Evolutionary conservation across 805 yeast genomes (phyloP).

Genomic region (Hanseniaspora thailandica): DNA sequence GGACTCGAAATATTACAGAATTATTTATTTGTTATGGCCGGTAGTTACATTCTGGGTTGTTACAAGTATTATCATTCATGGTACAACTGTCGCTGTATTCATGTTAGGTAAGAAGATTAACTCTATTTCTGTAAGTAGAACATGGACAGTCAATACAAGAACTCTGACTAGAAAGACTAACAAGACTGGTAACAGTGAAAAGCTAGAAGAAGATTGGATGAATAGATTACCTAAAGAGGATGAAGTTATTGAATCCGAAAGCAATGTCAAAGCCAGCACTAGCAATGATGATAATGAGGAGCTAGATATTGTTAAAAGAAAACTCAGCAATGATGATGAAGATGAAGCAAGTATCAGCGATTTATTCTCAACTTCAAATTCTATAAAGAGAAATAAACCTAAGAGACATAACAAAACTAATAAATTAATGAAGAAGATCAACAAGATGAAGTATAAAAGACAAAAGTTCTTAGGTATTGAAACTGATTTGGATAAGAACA

Average conservation of each 20-base stretch:
- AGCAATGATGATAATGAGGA: conserved; percentile 3
- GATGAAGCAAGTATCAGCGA: conserved; percentile 7
- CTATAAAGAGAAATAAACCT: conserved; percentile 18
- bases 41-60: conserved; percentile 67
- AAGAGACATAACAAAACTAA: conserved; percentile 40
- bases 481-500: conserved; percentile 19
- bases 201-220: conserved; percentile 61
- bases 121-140: conserved; percentile 84
- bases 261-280: neutral
- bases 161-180: neutral
- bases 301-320: neutral
- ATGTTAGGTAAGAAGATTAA: conserved; percentile 76
- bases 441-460: conserved; percentile 26
- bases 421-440: conserved; percentile 21
- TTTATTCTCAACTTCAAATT: conserved; percentile 4
- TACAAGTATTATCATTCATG: conserved; percentile 78
- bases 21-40: conserved; percentile 68
- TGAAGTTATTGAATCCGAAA: conserved; percentile 31
- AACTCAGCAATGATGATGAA: neutral
- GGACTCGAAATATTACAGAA: conserved; percentile 62
- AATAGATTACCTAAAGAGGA: conserved; percentile 62
- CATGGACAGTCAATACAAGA: conserved; percentile 62
- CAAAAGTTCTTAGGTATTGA: conserved; percentile 25
- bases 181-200: conserved; percentile 33
- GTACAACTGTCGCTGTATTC: conserved; percentile 59